Evolutionary conservation across 176 grass and related monocot genomes (phyloP), one percentile per base, ranked within the genome.

Genomic region (Aegilops speltoides): DNA sequence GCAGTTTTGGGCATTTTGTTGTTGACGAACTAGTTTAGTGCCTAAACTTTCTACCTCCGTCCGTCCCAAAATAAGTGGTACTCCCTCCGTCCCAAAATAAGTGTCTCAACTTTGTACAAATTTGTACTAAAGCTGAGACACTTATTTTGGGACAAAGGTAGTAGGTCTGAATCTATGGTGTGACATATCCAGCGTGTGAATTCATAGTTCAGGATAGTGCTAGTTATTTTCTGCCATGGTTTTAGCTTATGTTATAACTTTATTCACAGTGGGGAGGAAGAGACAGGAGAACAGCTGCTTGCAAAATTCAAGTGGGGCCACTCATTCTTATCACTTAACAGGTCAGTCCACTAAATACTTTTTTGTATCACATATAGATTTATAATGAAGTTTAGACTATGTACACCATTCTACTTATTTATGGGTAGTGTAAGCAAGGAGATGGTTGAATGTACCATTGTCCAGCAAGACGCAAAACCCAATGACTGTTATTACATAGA

Each of bases 221-320:
- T 70, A 77, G 70, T 41, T 84, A 6, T 24, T 64, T 72, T 28
- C 10, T 72, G 1, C 25, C 20, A 73, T 20, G 56, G 24, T 3
- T 8, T 79, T 52, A 91, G 28, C 77, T 91, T 64, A 76, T 91
- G 28, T 20, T 70, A 1, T 79, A 43, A 43, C 25, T 66, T 19
- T 90, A 85, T 88, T 89, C 46, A 31, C 89, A 98, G 96, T 72
- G 93, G 96, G 28, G 93, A 95, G 65, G 64, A 93, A 84, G 96
- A 98, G 41, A 92, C 85, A 8, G 96, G 85, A 60, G 69, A 95
- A 71, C 86, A 88, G 48, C 73, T 98, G 34, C 91, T 98, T 72
- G 88, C 80, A 9, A 98, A 98, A 92, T 98, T 98, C 82, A 98
- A 98, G 77, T 98, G 96, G 96, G 96, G 96, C 32, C 96, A 98